Percentiles rank a stretch among this genome's conserved stretches.
Conservation (phyloP, 2,329 filamentous ascomycete genomes). For the Penicillium sp. region DNA sequence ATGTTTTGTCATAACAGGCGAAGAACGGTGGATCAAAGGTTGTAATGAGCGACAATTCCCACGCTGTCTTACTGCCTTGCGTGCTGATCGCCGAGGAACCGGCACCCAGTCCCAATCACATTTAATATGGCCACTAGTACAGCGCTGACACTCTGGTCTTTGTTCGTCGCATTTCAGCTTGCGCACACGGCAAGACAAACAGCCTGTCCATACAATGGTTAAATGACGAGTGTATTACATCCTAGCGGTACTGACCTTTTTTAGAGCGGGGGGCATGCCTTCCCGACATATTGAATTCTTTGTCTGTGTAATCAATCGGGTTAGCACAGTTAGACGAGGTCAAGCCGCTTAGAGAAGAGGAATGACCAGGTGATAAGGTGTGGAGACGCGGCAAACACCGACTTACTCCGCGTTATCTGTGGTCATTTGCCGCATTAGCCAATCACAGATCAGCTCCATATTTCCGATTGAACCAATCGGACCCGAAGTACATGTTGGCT, state of each 20-base stretch:
- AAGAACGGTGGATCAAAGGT: background rate
- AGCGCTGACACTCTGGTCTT: background rate
- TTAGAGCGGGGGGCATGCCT: background rate
- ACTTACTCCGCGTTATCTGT: background rate
- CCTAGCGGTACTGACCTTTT: background rate
- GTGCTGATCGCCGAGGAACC: background rate
- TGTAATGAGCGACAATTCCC: background rate
- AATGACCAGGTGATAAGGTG: background rate
- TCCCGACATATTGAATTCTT: background rate
- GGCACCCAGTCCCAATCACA: background rate
- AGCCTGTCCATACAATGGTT: background rate
- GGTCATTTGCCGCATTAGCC: background rate
- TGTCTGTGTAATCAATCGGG: background rate
- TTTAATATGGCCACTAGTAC: background rate
- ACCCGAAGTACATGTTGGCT: background rate
- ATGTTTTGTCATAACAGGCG: background rate
- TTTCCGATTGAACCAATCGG: background rate
- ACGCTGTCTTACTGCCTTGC: background rate
- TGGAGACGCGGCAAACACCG: background rate
- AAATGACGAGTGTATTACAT: background rate
- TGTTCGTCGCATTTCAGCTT: background rate
- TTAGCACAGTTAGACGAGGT: background rate
- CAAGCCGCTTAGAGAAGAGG: background rate
- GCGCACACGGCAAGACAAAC: background rate
- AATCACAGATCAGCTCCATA: background rate